Base-by-base conservation (phyloP, 2,329 filamentous ascomycete species). In the Mariannaea sp. region DNA sequence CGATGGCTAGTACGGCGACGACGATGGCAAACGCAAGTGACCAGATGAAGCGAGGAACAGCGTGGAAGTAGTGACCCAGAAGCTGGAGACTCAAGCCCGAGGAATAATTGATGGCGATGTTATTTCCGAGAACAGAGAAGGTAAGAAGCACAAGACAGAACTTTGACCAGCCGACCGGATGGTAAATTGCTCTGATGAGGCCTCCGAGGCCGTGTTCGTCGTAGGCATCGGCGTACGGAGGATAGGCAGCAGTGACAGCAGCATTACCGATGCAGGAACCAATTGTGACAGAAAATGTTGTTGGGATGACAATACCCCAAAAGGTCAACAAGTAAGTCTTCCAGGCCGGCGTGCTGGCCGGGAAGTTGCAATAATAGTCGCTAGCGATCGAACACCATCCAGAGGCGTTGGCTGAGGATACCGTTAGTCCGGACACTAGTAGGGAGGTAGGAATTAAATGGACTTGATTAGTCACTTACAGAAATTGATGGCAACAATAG, bases 101-200 rank as follows among this genome's bases (percentile, higher is more conserved):
- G 7, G 60, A 62, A 35, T 62, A 62, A 30, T 59, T 61, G 32
- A 59, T 59, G 14, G 56, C 56, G 44, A 61, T 57, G 45, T 57
- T 52, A 39, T 52, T 52, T 2, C 49, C 44, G 14, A 53, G 30
- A 14, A 53, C 49, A 0, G 36, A 48, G 35, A 43, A 49, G 7
- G 54, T 53, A 19, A 50, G 47, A 17, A 50, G 39, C 22, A 50
- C 47, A 6, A 50, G 47, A 19, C 47, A 50, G 14, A 50, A 44
- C 19, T 50, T 50, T 0, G 47, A 50, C 47, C 47, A 50, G n/a
- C 39, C 24, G 0, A n/a, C 22, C 3, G 47, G 47, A 24, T 50
- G 47, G 32, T 44, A 50, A 5, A 50, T 22, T 20, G 43, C 39
- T 9, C 19, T 24, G 47, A 50, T 43, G 7, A 50, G 47, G 17